Evolutionary conservation across 2,329 filamentous ascomycete genomes (phyloP), one percentile per base, ranked within the genome.

Genomic region (Mycosphaerella sp.): DNA sequence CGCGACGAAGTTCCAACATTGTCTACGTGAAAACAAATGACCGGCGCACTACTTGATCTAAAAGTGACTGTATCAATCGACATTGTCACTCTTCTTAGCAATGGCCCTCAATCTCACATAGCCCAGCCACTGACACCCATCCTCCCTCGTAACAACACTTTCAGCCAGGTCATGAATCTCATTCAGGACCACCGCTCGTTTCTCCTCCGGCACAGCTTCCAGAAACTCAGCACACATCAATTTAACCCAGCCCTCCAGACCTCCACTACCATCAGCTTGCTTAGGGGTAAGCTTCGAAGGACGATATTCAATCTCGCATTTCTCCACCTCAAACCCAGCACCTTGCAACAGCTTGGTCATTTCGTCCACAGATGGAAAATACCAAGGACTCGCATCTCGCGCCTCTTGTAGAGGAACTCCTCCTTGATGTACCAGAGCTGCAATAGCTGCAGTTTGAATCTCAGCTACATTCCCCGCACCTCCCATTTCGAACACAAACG

Each of bases 401-500:
- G 79, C 78, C 8, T 69, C 67, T n/a, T 70, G 61, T 1, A 83
- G 57, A 0, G 78, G 71, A 0, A 81, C 64, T 12, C 45, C 45
- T 1, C 79, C 76, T 1, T 76, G 72, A 13, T 73, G 64, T 1
- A 70, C 66, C 1, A 85, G 70, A 1, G 76, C 76, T 13, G 73
- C 70, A 3, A 82, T 68, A 6, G 86, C 69, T 1, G 80, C 79
- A 0, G 78, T 72, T 25, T 79, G 75, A 58, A 85, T 76, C 66
- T 87, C 84, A 1, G 73, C 70, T 1, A 85, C 75, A 66, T 87
- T 87, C 16, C 85, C 85, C 44, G 82, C 75, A 0, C 84, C 84
- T 46, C 85, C 84, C 80, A 84, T 84, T 66, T 88, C 85, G 60
- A 87, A 86, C 8, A 78, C 76, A 52, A 87, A 82, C 0, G 60